These are phyloP conservation scores for Prototheca wickerhamii DNA, from an alignment of 163 green algal species.

Conservation along the genomic window DNA sequence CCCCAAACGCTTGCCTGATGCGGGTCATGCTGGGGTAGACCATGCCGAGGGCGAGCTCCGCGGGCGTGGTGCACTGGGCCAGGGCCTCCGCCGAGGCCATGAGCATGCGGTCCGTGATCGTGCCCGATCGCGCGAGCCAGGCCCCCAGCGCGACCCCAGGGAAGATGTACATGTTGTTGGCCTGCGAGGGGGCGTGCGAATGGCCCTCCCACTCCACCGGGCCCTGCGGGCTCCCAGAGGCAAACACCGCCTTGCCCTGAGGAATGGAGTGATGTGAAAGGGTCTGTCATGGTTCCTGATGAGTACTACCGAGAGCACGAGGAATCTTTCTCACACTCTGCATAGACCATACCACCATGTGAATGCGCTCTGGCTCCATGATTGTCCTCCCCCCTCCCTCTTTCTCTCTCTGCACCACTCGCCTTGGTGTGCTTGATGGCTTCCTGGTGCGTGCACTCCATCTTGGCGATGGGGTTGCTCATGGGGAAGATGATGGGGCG, in stretches of 20 bases:
- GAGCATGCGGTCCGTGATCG: slow-evolving; percentile 61
- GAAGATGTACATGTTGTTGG: slow-evolving; percentile 69
- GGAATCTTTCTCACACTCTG: too few species aligned
- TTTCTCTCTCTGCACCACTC: too few species aligned
- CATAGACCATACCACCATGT: too few species aligned
- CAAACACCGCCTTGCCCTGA: slow-evolving; percentile 58
- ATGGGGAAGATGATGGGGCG: slow-evolving; percentile 62
- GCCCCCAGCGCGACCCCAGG: slow-evolving; percentile 58
- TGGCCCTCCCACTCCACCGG: slow-evolving; percentile 39
- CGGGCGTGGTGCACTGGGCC: slow-evolving; percentile 20
- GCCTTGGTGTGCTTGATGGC: slow-evolving; percentile 20
- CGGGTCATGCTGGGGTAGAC: slow-evolving; percentile 45
- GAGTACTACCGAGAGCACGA: too few species aligned
- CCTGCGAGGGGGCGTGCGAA: slow-evolving; percentile 37
- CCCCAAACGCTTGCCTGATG: slow-evolving; percentile 26
- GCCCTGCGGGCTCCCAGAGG: slow-evolving; percentile 52
- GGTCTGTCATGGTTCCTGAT: too few species aligned
- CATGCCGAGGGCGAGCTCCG: slow-evolving; percentile 29
- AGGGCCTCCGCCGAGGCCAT: slow-evolving; percentile 52
- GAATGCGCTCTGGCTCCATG: too few species aligned
- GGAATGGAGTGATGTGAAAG: too few species aligned
- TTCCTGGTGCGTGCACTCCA: slow-evolving; percentile 75
- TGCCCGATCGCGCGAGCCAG: slow-evolving; percentile 42
- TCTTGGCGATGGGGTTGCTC: slow-evolving; percentile 52
- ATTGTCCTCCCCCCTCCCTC: too few species aligned